Evolutionary conservation across 169 alveolate species (phyloP).

Genomic region (Plasmodium chabaudi): DNA sequence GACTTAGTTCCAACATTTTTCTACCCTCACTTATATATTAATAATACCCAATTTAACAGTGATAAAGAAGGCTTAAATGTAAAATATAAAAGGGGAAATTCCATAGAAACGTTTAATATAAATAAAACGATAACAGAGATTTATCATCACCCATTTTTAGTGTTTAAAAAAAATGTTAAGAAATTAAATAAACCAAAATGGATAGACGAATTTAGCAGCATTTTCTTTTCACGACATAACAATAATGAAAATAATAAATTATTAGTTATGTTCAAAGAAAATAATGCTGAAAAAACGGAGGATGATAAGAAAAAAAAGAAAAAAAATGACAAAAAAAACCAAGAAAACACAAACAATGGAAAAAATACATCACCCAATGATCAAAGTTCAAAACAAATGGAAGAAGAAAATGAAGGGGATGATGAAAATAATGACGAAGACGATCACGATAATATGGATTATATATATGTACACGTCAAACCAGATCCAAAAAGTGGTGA

Average conservation of each 20-base stretch:
- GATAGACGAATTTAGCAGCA: conserved; percentile 75
- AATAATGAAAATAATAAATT: conserved; percentile 56
- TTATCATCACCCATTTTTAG: conserved; percentile 57
- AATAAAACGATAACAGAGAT: conserved; percentile 69
- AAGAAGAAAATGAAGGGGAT: conserved; percentile 4
- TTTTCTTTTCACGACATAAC: conserved; percentile 59
- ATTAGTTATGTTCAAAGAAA: conserved; percentile 36
- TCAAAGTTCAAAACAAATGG: not conserved
- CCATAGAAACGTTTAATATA: conserved; percentile 48
- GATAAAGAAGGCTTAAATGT: conserved; percentile 32
- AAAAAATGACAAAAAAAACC: conserved; percentile 4
- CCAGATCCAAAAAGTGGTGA: not conserved
- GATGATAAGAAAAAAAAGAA: conserved; percentile 48
- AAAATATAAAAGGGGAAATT: conserved; percentile 58
- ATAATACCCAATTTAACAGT: conserved; percentile 52
- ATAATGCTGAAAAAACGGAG: conserved; percentile 37
- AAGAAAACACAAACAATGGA: not conserved
- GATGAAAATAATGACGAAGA: conserved; percentile 32
- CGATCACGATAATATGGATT: conserved; percentile 18
- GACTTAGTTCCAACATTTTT: conserved; percentile 67
- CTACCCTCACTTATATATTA: conserved; percentile 59
- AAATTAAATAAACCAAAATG: conserved; percentile 67
- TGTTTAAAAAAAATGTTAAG: conserved; percentile 67
- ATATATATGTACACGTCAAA: not conserved
- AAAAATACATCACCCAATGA: not conserved